A percentile compares a stretch with the other conserved stretches of the same genome.
Evolutionary conservation across 225 moss, liverwort and hornwort genomes (phyloP).

Genomic region (Physcomitrellopsis africana): DNA sequence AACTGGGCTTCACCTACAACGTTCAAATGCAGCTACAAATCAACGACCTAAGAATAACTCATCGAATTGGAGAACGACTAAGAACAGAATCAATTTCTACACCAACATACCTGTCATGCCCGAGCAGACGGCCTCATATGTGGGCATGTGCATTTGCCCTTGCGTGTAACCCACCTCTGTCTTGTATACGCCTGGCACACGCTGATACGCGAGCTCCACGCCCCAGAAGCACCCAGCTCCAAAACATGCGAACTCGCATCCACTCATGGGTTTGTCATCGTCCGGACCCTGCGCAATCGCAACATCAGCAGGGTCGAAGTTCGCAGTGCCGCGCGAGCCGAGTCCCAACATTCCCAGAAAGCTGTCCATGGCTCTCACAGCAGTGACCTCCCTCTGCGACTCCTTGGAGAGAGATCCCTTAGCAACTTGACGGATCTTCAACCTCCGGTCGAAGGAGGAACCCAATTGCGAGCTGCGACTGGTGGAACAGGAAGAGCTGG

Average conservation of each 20-base stretch:
- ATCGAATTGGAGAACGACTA: conserved; percentile 33
- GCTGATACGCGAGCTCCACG: conserved; percentile 53
- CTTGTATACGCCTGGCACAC: conserved; percentile 36
- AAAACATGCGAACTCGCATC: conserved; percentile 33
- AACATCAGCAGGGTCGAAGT: conserved; percentile 22
- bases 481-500: neutral
- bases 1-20: neutral
- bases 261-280: conserved; percentile 25
- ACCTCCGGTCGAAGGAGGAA: neutral
- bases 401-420: neutral
- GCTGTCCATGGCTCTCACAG: conserved; percentile 31
- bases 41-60: neutral
- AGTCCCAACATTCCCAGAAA: conserved; percentile 42
- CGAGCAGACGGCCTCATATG: conserved; percentile 51
- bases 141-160: conserved; percentile 60
- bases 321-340: conserved; percentile 13
- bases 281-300: conserved; percentile 48
- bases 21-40: neutral
- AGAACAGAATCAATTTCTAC: conserved; percentile 32
- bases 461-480: conserved; percentile 6
- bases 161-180: conserved; percentile 47
- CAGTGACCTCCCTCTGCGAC: neutral
- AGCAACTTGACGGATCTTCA: neutral
- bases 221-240: conserved; percentile 55
- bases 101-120: conserved; percentile 36